Percentiles rank a stretch among this genome's conserved stretches.
These are phyloP conservation scores for Exophiala lecanii-corni DNA, from an alignment of 2,329 filamentous ascomycete species.

Conservation along the genomic window DNA sequence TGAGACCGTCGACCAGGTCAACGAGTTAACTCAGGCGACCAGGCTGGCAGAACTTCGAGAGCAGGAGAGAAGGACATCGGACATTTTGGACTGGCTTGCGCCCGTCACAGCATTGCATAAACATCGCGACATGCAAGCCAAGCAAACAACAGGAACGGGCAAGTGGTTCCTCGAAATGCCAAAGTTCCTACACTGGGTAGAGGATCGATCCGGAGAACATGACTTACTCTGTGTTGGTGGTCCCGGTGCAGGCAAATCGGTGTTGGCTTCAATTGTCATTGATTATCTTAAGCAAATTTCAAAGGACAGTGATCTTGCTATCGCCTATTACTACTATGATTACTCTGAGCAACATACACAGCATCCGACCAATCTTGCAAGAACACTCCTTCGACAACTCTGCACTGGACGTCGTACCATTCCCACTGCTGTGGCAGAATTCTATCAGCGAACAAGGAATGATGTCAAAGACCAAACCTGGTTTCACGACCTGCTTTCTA, in stretches of 20 bases:
- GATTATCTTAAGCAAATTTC: constrained; percentile 22
- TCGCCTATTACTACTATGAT: constrained; percentile 32
- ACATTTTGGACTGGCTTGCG: constrained; percentile 25
- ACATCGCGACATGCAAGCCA: constrained; percentile 22
- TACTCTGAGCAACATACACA: constrained; percentile 29
- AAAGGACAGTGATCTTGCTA: constrained; percentile 13
- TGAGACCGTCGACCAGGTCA: constrained; percentile 17
- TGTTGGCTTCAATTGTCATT: constrained; percentile 26
- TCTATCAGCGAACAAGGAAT: constrained; percentile 26
- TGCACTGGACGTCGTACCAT: constrained; percentile 17
- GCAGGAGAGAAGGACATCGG: constrained; percentile 22
- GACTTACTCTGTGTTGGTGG: constrained; percentile 24
- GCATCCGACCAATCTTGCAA: constrained; percentile 21
- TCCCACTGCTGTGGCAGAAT: constrained; percentile 24
- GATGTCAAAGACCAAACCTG: constrained; percentile 22
- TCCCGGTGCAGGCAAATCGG: constrained; percentile 24
- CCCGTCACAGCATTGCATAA: constrained; percentile 21
- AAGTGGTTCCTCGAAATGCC: constrained; percentile 31
- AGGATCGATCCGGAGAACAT: constrained; percentile 9
- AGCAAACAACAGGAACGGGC: constrained; percentile 30
- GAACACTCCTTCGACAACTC: constrained; percentile 29
- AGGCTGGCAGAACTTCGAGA: constrained; percentile 22
- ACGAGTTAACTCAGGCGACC: constrained; percentile 20
- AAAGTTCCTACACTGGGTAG: constrained; percentile 27
- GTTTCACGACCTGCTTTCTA: constrained; percentile 22